Conservation (phyloP, 495 filamentous ascomycete species). For the Jackrogersella minutella region DNA sequence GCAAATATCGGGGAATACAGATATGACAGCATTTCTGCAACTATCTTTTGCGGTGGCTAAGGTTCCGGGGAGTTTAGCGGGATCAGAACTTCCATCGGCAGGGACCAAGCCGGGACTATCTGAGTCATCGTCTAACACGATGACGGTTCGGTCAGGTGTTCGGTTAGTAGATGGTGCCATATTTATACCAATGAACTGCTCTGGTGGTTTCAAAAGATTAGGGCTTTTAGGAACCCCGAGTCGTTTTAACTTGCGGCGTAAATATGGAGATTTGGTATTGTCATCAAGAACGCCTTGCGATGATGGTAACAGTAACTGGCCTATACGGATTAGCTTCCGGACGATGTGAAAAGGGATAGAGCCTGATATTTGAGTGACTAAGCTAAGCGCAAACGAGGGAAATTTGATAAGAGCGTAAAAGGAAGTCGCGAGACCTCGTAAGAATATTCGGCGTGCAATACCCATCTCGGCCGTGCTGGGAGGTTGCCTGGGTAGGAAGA, state of each 20-base stretch:
- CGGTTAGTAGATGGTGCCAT: constrained; percentile 2
- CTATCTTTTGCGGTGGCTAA: neutral
- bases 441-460: neutral
- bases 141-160: neutral
- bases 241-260: neutral
- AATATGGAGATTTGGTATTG: no score
- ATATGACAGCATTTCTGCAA: constrained; percentile 40
- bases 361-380: neutral
- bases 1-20: constrained; percentile 53
- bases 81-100: neutral
- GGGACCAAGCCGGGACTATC: neutral
- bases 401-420: neutral
- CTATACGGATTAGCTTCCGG: constrained; percentile 8
- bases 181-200: neutral
- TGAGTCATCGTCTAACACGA: neutral
- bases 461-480: neutral
- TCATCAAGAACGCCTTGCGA: neutral
- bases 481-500: neutral
- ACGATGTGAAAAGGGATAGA: neutral
- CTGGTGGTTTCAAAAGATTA: no score
- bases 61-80: neutral
- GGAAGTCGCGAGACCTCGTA: neutral
- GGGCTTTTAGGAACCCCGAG: neutral
- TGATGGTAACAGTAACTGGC: neutral
- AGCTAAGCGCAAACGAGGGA: neutral